Evolutionary conservation across 1,139 yeast species (phyloP), one percentile per base, ranked within the genome.

Genomic region (Nakaseomyces nivariensis): DNA sequence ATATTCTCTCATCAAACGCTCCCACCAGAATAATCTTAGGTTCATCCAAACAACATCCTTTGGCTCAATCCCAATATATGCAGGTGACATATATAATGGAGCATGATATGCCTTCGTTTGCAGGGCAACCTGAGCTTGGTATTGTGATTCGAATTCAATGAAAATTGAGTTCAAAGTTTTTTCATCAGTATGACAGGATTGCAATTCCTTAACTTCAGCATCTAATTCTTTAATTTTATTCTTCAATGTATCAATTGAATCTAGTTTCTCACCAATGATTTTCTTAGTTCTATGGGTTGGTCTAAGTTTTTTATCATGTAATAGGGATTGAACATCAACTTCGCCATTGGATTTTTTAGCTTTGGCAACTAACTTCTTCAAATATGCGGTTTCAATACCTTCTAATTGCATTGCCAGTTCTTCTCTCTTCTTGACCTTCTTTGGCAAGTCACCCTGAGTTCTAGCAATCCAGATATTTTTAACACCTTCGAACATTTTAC

Each of bases 111-210:
- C 70, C 67, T 73, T 83, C 67, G 25, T 77, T 66, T 1, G 84
- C 69, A 67, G 82, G 90, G 59, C 66, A 79, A 5, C 66, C 64
- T 85, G 92, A 37, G 90, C 88, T 59, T 74, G 76, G 58, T 81
- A 75, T 65, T 84, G 92, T 56, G 77, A 74, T 48, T 80, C 81
- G 62, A 84, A 85, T 63, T 83, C 88, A 48, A 85, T 78, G 56
- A 85, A 82, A 22, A 81, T 74, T 1, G 89, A 74, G 55, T 81
- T 79, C 61, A 71, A 72, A 45, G 63, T 78, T 62, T 83, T 83
- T 58, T 74, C 67, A 37, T 77, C 73, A 43, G 65, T 62, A 8
- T 42, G 50, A 33, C 52, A 53, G 4, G 47, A 34, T 37, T 57
- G 58, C 17, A 54, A 29, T 83, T 43, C 44, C 34, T 41, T 41